Base-by-base conservation (phyloP, 2,329 filamentous ascomycete species). In the Aspergillus sp. region DNA sequence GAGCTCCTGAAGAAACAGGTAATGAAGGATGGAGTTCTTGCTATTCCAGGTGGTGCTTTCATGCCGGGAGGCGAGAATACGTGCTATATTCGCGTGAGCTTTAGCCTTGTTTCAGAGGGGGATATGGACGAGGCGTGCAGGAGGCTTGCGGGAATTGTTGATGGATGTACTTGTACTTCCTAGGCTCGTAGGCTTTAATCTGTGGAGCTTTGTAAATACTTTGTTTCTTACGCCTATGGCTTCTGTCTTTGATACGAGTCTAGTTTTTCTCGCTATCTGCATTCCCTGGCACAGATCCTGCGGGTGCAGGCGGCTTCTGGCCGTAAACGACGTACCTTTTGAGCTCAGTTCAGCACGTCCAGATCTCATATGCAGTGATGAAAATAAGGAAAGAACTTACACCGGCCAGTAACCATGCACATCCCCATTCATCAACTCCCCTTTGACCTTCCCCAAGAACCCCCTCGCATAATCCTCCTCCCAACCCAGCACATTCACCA, bases 61-160 rank as follows among this genome's bases (percentile, higher is more conserved):
- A 32, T 47, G 43, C 49, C 49, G 10, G 32, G 40, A 4, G 17
- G 32, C 5, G 19, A 33, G 20, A 47, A 33, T 5, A 33, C 9
- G 10, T 47, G 49, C 19, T 35, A 51, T 3, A 47, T 51, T 17
- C 43, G 49, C 11, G 49, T 41, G n/a, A 51, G 49, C 30, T 51
- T 41, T 19, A 51, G 49, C 35, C 24, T 51, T 3, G 26, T 51
- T 19, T 42, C 49, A 3, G 49, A 51, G 24, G 24, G 30, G 14
- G 10, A 47, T 10, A 47, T 51, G 49, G 24, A 20, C 2, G 44
- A 46, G 35, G 49, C 49, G 4, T 51, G 44, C 47, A 20, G 20
- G 11, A 16, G 49, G 10, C 46, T 51, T 13, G 43, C 49, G 4
- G 35, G 19, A 19, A 30, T 51, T 4, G 43, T 51, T 6, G 49